Evolutionary conservation across 176 grass and related monocot species (phyloP), one percentile per base, ranked within the genome.

Genomic region (Cymbopogon citratus): DNA sequence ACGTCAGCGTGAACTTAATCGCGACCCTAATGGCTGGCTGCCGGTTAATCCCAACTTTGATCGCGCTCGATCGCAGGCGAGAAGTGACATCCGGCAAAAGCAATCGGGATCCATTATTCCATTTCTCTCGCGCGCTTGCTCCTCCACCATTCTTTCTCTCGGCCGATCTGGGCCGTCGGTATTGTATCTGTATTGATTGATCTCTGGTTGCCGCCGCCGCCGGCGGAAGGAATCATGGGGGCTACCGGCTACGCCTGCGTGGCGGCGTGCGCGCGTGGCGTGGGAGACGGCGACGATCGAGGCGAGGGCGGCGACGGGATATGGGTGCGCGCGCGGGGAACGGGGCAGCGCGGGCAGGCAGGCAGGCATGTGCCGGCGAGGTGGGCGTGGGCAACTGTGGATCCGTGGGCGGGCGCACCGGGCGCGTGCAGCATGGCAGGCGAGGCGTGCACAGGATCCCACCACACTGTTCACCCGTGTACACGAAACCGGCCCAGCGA

Each of bases 401-500:
- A 18, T 51, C 48, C 5, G 5, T n/a, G 52, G 19, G 52, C 52
- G 52, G 52, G 45, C 9, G 45, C 45, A 46, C 19, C 52, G 52
- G 52, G 45, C 9, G 45, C 45, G 28, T 4, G 69, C 7, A 8
- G 7, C n/a, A n/a, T n/a, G n/a, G n/a, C n/a, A n/a, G n/a, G 61
- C 59, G 54, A 43, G 10, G 40, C 28, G 2, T 15, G 34, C 76
- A 45, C 78, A 77, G 56, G 72, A 85, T 85, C 87, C 78, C 83
- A 77, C 78, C 83, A 77, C 64, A 73, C 78, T 85, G 78, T 77
- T 85, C 83, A 66, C 72, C 83, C 66, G 78, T 89, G 82, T 24
- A 56, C 70, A 10, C 36, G 21, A 25, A 26, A 39, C 23, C 25
- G 19, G 16, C 64, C 64, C 28, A 4, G 65, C 19, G 34, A 12